Percentiles rank a stretch among this genome's conserved stretches.
These are phyloP conservation scores for Myxozyma kluyveri DNA, from an alignment of 805 yeast species.

Conservation along the genomic window DNA sequence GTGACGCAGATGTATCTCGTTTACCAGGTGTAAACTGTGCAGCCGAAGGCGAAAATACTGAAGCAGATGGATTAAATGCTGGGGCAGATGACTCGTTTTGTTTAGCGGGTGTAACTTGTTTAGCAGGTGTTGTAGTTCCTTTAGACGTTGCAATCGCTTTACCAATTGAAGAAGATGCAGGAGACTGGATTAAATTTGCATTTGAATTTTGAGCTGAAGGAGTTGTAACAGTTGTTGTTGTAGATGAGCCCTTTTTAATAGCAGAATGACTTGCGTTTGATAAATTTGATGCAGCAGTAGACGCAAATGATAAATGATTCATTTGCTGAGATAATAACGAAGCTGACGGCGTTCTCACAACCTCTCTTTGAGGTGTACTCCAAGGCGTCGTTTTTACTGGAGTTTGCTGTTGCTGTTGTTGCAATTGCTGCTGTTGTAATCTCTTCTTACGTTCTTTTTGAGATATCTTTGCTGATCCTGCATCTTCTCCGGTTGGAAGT, in stretches of 20 bases:
- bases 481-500: not conserved
- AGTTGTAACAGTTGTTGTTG: no score
- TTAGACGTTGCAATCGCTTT: conserved; percentile 1
- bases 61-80: not conserved
- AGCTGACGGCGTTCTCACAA: not conserved
- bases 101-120: not conserved
- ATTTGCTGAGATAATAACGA: not conserved
- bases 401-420: conserved; percentile 26
- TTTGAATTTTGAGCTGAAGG: not conserved
- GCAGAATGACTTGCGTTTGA: no score
- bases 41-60: not conserved
- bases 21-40: no score
- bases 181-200: conserved; percentile 1
- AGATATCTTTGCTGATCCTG: conserved; percentile 39
- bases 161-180: not conserved
- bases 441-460: conserved; percentile 58
- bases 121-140: not conserved
- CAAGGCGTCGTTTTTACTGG: not conserved
- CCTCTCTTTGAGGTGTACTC: not conserved
- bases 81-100: no score
- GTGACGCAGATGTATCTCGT: not conserved
- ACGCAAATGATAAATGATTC: conserved; percentile 26
- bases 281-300: conserved; percentile 21
- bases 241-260: no score
- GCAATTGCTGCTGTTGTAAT: conserved; percentile 20